Conservation (phyloP, 2,329 filamentous ascomycete species). For the Leptographium flavum region DNA sequence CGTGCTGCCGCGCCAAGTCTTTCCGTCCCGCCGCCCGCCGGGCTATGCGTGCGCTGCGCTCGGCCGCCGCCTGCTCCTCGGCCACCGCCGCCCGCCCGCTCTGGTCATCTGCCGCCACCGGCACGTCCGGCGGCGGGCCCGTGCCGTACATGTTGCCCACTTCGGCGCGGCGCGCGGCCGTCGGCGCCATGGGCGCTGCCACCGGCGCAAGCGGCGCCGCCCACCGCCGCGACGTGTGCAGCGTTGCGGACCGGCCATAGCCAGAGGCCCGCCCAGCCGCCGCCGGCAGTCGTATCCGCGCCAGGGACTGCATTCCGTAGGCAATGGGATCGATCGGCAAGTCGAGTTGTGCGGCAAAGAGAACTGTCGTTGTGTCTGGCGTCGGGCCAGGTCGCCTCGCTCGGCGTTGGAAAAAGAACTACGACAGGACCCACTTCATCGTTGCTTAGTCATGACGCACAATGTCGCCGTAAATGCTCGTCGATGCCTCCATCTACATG, state of each 20-base stretch:
- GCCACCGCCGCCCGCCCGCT: conserved; percentile 28
- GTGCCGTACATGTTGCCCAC: background rate
- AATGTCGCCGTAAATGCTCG: no score
- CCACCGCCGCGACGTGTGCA: no score
- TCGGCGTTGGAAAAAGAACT: no score
- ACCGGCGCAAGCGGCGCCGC: no score
- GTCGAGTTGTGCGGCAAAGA: background rate
- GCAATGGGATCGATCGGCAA: background rate
- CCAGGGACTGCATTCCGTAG: background rate
- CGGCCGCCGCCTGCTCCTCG: conserved; percentile 19
- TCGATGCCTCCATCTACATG: no score
- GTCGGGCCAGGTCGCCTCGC: no score
- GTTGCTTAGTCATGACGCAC: no score
- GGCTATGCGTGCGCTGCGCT: conserved; percentile 24
- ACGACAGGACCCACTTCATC: no score
- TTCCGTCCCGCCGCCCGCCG: conserved; percentile 31
- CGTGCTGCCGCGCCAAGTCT: conserved; percentile 35
- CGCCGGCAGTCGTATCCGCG: background rate
- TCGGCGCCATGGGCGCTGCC: background rate
- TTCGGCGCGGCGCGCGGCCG: background rate
- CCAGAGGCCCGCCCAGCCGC: background rate
- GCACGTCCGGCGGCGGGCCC: background rate
- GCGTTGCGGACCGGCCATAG: no score
- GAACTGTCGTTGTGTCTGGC: no score
- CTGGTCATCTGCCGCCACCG: background rate